phyloP scores from a whole-genome alignment of 345 rosid species.

The Arabidopsis arenosa region DNA sequence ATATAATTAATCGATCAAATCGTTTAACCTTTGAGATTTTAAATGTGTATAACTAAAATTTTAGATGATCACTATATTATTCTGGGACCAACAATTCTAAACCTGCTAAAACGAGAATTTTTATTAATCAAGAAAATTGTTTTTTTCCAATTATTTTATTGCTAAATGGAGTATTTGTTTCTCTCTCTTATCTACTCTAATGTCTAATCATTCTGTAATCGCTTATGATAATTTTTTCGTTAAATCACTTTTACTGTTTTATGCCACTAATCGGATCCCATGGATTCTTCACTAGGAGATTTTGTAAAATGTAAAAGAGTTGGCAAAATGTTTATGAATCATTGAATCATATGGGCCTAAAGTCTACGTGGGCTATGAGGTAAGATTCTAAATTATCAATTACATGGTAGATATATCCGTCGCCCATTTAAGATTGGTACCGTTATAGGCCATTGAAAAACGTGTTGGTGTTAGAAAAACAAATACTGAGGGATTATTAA shows the following conservation, averaged over 20 bases:
- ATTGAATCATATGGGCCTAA: not conserved
- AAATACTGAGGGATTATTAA: not conserved
- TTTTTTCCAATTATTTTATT: too few relatives aligned
- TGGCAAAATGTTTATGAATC: not conserved
- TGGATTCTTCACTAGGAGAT: not conserved
- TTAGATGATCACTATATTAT: not conserved
- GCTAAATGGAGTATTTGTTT: too few relatives aligned
- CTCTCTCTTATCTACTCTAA: not conserved
- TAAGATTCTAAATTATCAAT: not conserved
- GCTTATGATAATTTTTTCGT: too few relatives aligned
- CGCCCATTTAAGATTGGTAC: slow-evolving; percentile 16
- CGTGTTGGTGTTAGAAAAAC: too few relatives aligned
- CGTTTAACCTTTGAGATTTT: too few relatives aligned
- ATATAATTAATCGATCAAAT: too few relatives aligned
- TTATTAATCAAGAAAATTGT: too few relatives aligned
- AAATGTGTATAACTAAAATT: not conserved
- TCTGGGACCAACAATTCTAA: not conserved
- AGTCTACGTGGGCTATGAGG: not conserved
- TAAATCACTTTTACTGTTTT: too few relatives aligned
- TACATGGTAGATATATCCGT: not conserved
- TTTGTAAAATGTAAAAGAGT: not conserved
- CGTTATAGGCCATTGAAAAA: not conserved
- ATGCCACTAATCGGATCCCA: not conserved
- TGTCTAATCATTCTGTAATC: too few relatives aligned
- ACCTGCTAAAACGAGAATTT: too few relatives aligned